Base-by-base conservation (phyloP, 768 basidiomycete species). In the Macrocybe gigantea region DNA sequence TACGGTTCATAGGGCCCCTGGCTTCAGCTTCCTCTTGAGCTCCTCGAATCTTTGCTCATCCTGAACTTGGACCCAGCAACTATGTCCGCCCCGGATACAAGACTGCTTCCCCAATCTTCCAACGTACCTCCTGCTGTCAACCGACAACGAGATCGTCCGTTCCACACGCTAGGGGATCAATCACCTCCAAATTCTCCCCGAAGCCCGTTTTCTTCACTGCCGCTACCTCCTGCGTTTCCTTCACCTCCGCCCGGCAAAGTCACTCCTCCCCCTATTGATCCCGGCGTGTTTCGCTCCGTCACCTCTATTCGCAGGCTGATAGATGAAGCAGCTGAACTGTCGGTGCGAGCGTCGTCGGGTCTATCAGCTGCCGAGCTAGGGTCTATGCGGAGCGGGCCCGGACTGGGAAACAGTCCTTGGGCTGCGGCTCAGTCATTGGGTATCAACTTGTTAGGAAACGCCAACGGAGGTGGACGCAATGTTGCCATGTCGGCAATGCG, bases 291-390 rank as follows among this genome's bases (percentile, higher is more conserved):
- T 55, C 80, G 82, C 14, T 85, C 78, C 41, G 83, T 93, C 15
- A 72, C 79, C 0, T 69, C 76, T 29, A 90, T 94, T 46, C 80
- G 92, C 14, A 70, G 81, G 44, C 79, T 93, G 34, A 89, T 94
- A 52, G 92, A 94, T 60, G 91, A 92, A 60, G 92, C 92, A 1
- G 80, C 91, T 2, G 92, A 93, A 60, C 73, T 94, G 6, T 89
- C 87, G 9, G 85, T 94, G 5, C 84, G 92, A 36, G 92, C 92
- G 10, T 79, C 89, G 7, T 93, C 89, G 3, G 91, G 92, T 1
- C 65, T 94, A 15, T 85, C 86, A 11, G 77, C 88, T 22, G 78
- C 83, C 7, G 83, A 88, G 37, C 68, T 91, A 13, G 82, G 80
- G 10, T 81, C 85, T 22, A 75, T 87, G 58, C 78, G 82, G 41